Conservation (phyloP, 2,329 filamentous ascomycete genomes). For the Thermoascus crustaceus region DNA sequence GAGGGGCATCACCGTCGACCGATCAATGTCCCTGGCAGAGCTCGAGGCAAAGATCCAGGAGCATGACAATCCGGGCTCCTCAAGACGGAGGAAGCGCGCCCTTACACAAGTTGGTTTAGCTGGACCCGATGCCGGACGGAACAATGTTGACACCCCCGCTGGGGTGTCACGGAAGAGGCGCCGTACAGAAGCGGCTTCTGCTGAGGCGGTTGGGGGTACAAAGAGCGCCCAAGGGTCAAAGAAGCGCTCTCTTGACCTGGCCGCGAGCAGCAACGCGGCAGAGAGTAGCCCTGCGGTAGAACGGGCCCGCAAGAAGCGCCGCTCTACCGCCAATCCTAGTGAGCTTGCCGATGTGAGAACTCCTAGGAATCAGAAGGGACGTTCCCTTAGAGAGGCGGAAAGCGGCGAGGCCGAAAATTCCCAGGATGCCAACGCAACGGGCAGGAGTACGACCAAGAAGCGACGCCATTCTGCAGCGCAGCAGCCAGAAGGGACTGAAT, state of each 20-base stretch:
- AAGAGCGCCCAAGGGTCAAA: conserved; percentile 8
- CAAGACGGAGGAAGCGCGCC: conserved; percentile 5
- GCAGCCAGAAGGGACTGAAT: neutral
- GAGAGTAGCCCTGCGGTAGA: neutral
- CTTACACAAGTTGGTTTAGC: conserved; percentile 8
- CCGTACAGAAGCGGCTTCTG: conserved; percentile 6
- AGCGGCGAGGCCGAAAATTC: too few species aligned
- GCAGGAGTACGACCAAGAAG: neutral
- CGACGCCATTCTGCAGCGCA: neutral
- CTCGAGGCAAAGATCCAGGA: conserved; percentile 14
- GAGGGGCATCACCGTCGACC: conserved; percentile 13
- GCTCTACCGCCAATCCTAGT: neutral
- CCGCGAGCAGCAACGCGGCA: neutral
- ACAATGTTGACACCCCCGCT: neutral
- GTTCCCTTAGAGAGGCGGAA: neutral
- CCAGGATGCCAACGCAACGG: neutral
- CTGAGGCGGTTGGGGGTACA: neutral
- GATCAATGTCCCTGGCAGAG: conserved; percentile 12
- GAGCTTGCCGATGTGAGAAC: too few species aligned
- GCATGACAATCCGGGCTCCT: conserved; percentile 6
- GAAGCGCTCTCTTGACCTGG: conserved; percentile 11
- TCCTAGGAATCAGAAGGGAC: neutral
- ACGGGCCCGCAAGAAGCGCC: neutral
- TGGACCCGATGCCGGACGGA: conserved; percentile 3
- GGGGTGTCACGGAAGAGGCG: conserved; percentile 7